phyloP scores from a whole-genome alignment of 2,329 filamentous ascomycete genomes.

The Seiridium unicorne region DNA sequence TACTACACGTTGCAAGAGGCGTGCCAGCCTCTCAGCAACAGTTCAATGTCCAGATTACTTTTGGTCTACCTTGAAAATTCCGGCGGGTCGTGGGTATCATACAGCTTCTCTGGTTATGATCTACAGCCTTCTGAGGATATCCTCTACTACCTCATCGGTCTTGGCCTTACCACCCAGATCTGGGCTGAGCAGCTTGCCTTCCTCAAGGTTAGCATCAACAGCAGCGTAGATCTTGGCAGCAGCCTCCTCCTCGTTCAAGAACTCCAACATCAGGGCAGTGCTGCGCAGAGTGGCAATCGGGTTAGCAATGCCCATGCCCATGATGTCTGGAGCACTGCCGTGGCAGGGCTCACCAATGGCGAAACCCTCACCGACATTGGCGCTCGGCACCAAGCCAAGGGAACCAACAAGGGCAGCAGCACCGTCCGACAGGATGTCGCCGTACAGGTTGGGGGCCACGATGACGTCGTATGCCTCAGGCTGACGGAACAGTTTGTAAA shows the following conservation, averaged over 20 bases:
- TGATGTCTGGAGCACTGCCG: constrained; percentile 92
- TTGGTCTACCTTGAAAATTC: too few species aligned
- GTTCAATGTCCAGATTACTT: too few species aligned
- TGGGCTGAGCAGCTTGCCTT: constrained; percentile 78
- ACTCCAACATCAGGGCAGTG: constrained; percentile 94
- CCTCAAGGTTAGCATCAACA: constrained; percentile 85
- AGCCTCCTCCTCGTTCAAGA: constrained; percentile 81
- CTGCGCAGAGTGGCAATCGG: constrained; percentile 92
- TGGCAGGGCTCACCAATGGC: constrained; percentile 98
- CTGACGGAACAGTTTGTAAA: constrained; percentile 98
- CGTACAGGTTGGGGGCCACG: constrained; percentile 95
- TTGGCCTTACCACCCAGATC: constrained; percentile 86
- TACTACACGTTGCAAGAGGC: too few species aligned
- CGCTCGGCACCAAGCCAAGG: constrained; percentile 87
- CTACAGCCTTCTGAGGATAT: constrained; percentile 82
- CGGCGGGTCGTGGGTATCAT: background rate
- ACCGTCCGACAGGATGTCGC: constrained; percentile 93
- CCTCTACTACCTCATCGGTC: constrained; percentile 82
- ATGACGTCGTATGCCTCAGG: constrained; percentile 96
- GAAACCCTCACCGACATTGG: constrained; percentile 92
- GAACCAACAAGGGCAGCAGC: constrained; percentile 91
- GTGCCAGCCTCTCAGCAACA: too few species aligned
- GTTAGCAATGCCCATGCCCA: constrained; percentile 90
- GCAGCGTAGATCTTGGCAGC: constrained; percentile 89
- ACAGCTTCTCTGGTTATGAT: background rate